Evolutionary conservation across 2,329 filamentous ascomycete genomes (phyloP).

Genomic region (Xylogone sp.): DNA sequence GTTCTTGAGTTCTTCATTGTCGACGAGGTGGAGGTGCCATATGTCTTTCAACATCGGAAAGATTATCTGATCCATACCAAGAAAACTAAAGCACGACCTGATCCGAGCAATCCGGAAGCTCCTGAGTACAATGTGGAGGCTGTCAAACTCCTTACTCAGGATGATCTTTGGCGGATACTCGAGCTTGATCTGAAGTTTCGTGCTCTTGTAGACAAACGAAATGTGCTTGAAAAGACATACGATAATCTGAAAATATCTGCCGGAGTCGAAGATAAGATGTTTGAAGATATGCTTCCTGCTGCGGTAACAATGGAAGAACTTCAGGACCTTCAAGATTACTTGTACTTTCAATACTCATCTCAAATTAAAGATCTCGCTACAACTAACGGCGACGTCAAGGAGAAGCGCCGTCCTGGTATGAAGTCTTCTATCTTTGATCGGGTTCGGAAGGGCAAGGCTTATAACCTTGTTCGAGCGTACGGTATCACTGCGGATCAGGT

Average conservation of each 20-base stretch:
- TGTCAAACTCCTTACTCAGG: constrained; percentile 86
- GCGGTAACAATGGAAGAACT: constrained; percentile 90
- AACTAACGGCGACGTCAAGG: constrained; percentile 58
- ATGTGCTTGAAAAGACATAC: constrained; percentile 75
- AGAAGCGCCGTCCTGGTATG: constrained; percentile 73
- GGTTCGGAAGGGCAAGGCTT: constrained; percentile 74
- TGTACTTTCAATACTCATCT: constrained; percentile 87
- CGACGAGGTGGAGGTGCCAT: constrained; percentile 92
- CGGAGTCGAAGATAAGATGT: constrained; percentile 65
- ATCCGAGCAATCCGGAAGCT: constrained; percentile 64
- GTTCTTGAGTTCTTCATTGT: constrained; percentile 94
- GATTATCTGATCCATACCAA: constrained; percentile 93
- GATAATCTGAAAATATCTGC: constrained; percentile 63
- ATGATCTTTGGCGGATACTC: constrained; percentile 91
- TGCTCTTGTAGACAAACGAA: constrained; percentile 87
- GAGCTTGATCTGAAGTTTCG: constrained; percentile 95
- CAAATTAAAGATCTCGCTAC: constrained; percentile 77
- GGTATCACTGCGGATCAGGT: constrained; percentile 87
- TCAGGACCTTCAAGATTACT: constrained; percentile 92
- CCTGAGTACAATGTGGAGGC: constrained; percentile 72
- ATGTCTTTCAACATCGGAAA: constrained; percentile 96
- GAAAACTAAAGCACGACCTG: constrained; percentile 55
- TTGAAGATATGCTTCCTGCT: constrained; percentile 77
- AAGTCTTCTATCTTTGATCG: constrained; percentile 80
- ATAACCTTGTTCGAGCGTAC: constrained; percentile 80